phyloP scores from a whole-genome alignment of 2,329 filamentous ascomycete species.

The Stylonectria norvegica region DNA sequence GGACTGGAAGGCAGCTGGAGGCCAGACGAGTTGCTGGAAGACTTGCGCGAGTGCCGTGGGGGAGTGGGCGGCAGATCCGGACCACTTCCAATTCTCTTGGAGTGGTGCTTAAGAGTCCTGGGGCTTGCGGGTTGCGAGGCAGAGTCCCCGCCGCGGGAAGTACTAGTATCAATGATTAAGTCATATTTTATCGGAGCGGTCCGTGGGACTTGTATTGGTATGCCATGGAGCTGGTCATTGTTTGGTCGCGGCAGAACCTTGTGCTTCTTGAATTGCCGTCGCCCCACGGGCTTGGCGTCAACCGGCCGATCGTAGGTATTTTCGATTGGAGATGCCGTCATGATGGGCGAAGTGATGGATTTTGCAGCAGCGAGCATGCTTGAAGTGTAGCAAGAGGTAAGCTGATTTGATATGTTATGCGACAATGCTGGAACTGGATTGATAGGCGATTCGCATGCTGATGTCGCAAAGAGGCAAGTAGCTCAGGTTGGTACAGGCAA shows the following conservation, averaged over 20 bases:
- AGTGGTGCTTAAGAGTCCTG: constrained; percentile 40
- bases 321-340: constrained; percentile 31
- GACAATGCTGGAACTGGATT: constrained; percentile 17
- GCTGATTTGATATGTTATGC: constrained; percentile 19
- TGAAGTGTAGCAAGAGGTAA: constrained; percentile 4
- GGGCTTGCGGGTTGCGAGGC: constrained; percentile 37
- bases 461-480: background rate
- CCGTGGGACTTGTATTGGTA: constrained; percentile 22
- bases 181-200: constrained; percentile 19
- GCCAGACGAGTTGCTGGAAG: constrained; percentile 49
- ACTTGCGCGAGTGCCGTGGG: constrained; percentile 57
- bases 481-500: constrained; percentile 15
- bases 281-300: constrained; percentile 26
- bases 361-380: constrained; percentile 30
- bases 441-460: constrained; percentile 25
- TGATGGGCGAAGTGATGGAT: constrained; percentile 29
- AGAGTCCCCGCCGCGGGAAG: constrained; percentile 21
- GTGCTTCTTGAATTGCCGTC: constrained; percentile 45
- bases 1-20: constrained; percentile 43
- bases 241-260: constrained; percentile 41
- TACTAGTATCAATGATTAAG: constrained; percentile 32
- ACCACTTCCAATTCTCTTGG: constrained; percentile 41
- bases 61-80: constrained; percentile 60
- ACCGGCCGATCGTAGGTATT: constrained; percentile 26
- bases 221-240: constrained; percentile 23